Conservation (phyloP, 805 yeast genomes). For the Sungouiozyma ichnusensis region DNA sequence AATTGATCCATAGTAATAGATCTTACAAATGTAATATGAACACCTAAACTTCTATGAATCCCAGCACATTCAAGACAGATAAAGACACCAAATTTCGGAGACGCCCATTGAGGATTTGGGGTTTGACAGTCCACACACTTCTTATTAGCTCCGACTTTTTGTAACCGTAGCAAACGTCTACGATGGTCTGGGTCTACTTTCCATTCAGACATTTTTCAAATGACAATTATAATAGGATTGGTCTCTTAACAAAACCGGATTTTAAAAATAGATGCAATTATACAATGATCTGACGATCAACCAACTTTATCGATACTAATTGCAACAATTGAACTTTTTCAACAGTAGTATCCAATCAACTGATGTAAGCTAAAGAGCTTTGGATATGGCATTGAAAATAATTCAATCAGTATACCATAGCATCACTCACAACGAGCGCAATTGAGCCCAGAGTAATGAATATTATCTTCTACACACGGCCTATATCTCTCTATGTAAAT, state of each 20-base stretch:
- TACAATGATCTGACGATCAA: too few relatives aligned
- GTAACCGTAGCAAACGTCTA: conserved; percentile 64
- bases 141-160: conserved; percentile 73
- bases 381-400: too few relatives aligned
- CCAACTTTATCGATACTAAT: too few relatives aligned
- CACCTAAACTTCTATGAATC: conserved; percentile 88
- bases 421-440: neutral
- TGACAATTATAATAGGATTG: neutral
- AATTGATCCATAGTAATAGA: conserved; percentile 98
- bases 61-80: conserved; percentile 98
- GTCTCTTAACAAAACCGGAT: neutral
- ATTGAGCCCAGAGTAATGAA: neutral
- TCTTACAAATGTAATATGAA: conserved; percentile 91
- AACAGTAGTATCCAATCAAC: too few relatives aligned
- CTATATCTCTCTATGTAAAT: too few relatives aligned
- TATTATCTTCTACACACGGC: too few relatives aligned
- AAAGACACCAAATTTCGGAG: conserved; percentile 94
- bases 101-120: conserved; percentile 98
- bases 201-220: conserved; percentile 46
- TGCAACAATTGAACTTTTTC: too few relatives aligned
- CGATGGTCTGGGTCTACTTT: conserved; percentile 90
- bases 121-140: conserved; percentile 90
- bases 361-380: too few relatives aligned
- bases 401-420: neutral
- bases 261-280: too few relatives aligned